Conservation (phyloP, 768 basidiomycete species). For the Serendipita sp. region DNA sequence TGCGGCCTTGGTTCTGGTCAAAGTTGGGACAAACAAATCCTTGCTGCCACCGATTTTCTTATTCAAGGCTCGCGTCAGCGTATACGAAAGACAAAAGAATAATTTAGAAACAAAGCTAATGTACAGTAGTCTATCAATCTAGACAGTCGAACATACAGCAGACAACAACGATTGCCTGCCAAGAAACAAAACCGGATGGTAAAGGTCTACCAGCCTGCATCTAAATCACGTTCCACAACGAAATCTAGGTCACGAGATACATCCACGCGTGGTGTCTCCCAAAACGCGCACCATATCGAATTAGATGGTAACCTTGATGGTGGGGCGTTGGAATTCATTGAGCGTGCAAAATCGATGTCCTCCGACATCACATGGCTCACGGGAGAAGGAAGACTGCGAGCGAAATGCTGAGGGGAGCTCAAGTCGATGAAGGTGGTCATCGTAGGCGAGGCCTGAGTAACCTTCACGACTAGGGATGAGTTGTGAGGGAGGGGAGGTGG, state of each 20-base stretch:
- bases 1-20: background rate
- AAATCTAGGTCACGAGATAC: slow-evolving; percentile 1
- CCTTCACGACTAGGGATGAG: background rate
- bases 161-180: too few species aligned
- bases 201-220: background rate
- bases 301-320: background rate
- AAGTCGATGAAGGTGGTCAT: background rate
- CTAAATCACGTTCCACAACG: background rate
- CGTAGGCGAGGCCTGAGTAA: background rate
- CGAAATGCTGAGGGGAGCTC: background rate
- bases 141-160: too few species aligned
- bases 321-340: background rate
- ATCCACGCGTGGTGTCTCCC: background rate
- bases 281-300: background rate
- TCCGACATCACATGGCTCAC: background rate
- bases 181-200: too few species aligned
- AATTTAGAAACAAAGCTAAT: too few species aligned
- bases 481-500: background rate
- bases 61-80: too few species aligned
- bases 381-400: background rate
- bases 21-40: too few species aligned
- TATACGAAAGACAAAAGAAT: too few species aligned
- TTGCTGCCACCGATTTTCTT: too few species aligned
- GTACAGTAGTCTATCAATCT: too few species aligned
- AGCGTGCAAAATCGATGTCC: background rate